Evolutionary conservation across 306 rosid species (phyloP), one percentile per base, ranked within the genome.

Genomic region (Heteromeles arbutifolia): DNA sequence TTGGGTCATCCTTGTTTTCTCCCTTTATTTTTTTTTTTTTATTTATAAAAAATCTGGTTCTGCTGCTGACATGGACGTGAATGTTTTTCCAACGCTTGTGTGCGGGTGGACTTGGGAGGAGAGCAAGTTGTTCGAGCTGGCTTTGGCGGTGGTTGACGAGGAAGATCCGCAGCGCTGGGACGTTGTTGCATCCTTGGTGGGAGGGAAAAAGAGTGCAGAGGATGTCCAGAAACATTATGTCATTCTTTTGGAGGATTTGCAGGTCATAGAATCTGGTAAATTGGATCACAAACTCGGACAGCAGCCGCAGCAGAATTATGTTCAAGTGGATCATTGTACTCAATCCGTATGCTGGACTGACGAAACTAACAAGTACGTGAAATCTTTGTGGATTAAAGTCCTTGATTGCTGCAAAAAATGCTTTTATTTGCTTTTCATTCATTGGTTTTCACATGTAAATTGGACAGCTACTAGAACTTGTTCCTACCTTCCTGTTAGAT

Each of bases 71-170:
- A 78, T 59, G 82, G 78, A 71, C 25, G 77, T 82, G 85, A 86
- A 84, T 81, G 84, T 65, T 70, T 65, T 76, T 69, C 32, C 83
- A 1, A 82, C 76, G 73, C 78, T 80, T 26, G 43, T 73, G 82
- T 41, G 89, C 48, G 90, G 85, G 28, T 92, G 97, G 96, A 92
- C 90, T 83, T 90, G 96, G 96, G 90, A 92, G 83, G 91, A 92
- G 87, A 92, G 90, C 85, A 92, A 90, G 76, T 76, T 86, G 86
- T 92, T 92, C 79, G 97, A 92, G 87, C 69, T 86, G 72, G 97
- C 96, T 74, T 84, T 90, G 72, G 90, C 93, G 8, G 85, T 79
- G 81, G 93, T 92, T 6, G 93, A 92, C 54, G 90, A 92, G 75
- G 76, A 83, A 45, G 86, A 88, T 58, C 96, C 96, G 41, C 82